Evolutionary conservation across 768 basidiomycete species (phyloP).

Genomic region (Terana coerulea): DNA sequence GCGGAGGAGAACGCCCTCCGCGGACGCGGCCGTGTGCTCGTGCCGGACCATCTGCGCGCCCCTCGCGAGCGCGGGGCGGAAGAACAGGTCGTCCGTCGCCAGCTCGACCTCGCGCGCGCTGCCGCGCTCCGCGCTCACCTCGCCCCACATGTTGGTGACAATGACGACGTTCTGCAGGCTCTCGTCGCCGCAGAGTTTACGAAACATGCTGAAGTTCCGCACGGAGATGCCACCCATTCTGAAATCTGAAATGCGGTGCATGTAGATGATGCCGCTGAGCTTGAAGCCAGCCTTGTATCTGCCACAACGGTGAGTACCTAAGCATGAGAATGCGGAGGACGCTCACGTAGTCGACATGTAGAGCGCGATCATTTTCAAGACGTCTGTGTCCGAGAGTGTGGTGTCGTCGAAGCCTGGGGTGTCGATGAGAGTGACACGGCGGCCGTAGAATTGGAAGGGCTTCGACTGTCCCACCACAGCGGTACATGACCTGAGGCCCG

Average conservation of each 20-base stretch:
- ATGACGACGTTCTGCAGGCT: conserved; percentile 41
- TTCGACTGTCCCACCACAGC: conserved; percentile 38
- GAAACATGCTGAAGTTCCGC: conserved; percentile 21
- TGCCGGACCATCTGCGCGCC: conserved; percentile 44
- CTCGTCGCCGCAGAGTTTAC: conserved; percentile 20
- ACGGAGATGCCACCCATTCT: conserved; percentile 17
- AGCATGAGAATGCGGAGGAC: neutral
- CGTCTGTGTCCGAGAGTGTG: conserved; percentile 16
- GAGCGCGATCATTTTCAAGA: conserved; percentile 12
- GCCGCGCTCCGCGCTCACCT: conserved; percentile 34
- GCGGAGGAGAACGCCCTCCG: conserved; percentile 33
- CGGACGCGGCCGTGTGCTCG: conserved; percentile 35
- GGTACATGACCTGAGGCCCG: conserved; percentile 49
- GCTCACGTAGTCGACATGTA: conserved; percentile 12
- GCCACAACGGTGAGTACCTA: conserved; percentile 14
- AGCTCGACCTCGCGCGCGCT: conserved; percentile 45
- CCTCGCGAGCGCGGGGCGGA: conserved; percentile 46
- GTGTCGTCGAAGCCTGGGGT: conserved; percentile 63
- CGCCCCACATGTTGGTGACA: conserved; percentile 52
- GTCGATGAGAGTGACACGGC: conserved; percentile 45
- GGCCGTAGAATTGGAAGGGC: conserved; percentile 41
- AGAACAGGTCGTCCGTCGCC: conserved; percentile 37
- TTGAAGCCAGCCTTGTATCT: conserved; percentile 16
- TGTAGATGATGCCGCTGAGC: conserved; percentile 24
- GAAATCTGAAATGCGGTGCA: conserved; percentile 25